Conservation (phyloP, 2,329 filamentous ascomycete species). For the Magnaporthiopsis rhizophila region DNA sequence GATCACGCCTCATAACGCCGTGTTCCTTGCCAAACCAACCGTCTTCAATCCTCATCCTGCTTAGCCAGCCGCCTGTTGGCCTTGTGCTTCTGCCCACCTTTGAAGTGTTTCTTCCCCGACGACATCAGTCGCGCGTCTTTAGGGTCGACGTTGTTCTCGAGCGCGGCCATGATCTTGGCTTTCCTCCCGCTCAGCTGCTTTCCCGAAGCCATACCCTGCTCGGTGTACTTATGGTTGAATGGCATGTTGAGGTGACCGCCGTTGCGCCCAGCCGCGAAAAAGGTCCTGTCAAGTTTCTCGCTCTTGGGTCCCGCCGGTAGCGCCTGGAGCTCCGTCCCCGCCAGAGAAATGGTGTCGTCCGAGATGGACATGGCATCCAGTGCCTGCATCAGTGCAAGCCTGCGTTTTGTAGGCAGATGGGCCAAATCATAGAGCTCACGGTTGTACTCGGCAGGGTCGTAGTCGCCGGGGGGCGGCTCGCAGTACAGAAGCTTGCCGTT, state of each 20-base stretch:
- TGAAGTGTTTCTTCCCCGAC: slow-evolving; percentile 87
- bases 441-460: slow-evolving; percentile 75
- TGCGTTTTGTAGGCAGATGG: slow-evolving; percentile 76
- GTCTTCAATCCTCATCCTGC: slow-evolving; percentile 21
- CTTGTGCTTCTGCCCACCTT: slow-evolving; percentile 56
- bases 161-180: slow-evolving; percentile 66
- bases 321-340: slow-evolving; percentile 39
- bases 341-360: slow-evolving; percentile 26
- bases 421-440: slow-evolving; percentile 75
- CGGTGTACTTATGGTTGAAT: slow-evolving; percentile 82
- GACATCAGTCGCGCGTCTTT: slow-evolving; percentile 57
- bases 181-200: slow-evolving; percentile 80
- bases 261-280: slow-evolving; percentile 64
- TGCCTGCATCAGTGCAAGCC: slow-evolving; percentile 50
- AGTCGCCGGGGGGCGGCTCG: slow-evolving; percentile 71
- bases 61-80: slow-evolving; percentile 39
- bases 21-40: not conserved
- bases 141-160: slow-evolving; percentile 79
- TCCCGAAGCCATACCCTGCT: slow-evolving; percentile 53
- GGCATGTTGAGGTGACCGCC: slow-evolving; percentile 66
- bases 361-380: slow-evolving; percentile 37
- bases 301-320: slow-evolving; percentile 64
- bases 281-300: slow-evolving; percentile 72
- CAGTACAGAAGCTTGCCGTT: slow-evolving; percentile 92
- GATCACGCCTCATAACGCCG: not conserved